Evolutionary conservation across 352 stramenopile genomes (phyloP).

Genomic region (Pythium guiyangense): DNA sequence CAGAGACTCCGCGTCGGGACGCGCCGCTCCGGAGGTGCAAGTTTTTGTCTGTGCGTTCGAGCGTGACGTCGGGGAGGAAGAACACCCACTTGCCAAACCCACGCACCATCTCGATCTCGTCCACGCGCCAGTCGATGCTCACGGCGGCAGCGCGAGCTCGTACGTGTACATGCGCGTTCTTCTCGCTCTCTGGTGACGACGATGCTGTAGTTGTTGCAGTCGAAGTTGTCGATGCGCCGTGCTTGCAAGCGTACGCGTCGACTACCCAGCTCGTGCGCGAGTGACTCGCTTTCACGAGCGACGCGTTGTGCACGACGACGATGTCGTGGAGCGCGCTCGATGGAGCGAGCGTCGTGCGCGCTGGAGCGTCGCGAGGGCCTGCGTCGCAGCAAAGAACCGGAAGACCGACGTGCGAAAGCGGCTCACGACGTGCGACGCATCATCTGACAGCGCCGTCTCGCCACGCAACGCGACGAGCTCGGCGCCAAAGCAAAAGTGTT

Average conservation of each 20-base stretch:
- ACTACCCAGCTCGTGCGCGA: conserved; percentile 45
- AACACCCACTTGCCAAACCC: conserved; percentile 81
- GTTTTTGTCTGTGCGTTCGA: conserved; percentile 19
- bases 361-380: conserved; percentile 29
- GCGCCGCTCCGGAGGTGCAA: conserved; percentile 23
- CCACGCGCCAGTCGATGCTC: conserved; percentile 38
- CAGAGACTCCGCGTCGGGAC: conserved; percentile 23
- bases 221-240: conserved; percentile 8
- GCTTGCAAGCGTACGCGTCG: conserved; percentile 39
- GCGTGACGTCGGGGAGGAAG: conserved; percentile 45
- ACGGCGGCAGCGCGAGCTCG: conserved; percentile 42
- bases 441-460: conserved; percentile 24
- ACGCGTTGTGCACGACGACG: conserved; percentile 23
- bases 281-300: conserved; percentile 39
- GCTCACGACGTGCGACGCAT: conserved; percentile 27
- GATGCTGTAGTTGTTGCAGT: conserved; percentile 1
- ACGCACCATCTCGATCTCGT: conserved; percentile 63
- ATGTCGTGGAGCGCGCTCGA: conserved; percentile 36
- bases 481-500: conserved; percentile 53
- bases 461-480: conserved; percentile 32
- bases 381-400: conserved; percentile 32
- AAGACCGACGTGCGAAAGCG: conserved; percentile 22
- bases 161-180: conserved; percentile 72
- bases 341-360: conserved; percentile 14
- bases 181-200: conserved; percentile 11